Conservation (phyloP, 2,329 filamentous ascomycete species). For the Cladosporium sp. region DNA sequence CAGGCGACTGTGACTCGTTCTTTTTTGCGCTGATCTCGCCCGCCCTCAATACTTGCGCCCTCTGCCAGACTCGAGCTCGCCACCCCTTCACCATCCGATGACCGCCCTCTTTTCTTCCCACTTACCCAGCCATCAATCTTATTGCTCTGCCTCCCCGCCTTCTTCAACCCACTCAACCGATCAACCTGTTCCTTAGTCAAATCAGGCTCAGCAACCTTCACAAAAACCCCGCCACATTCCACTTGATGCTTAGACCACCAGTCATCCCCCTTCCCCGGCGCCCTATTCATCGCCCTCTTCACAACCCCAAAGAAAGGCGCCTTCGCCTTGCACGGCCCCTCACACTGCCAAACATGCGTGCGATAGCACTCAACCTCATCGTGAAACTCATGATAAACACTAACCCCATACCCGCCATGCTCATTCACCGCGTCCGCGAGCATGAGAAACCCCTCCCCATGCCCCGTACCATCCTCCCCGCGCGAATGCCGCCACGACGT, state of each 20-base stretch:
- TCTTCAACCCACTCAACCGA: conserved; percentile 36
- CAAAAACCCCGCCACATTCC: conserved; percentile 40
- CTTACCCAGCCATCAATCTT: conserved; percentile 41
- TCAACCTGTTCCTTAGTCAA: conserved; percentile 39
- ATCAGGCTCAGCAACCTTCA: conserved; percentile 40
- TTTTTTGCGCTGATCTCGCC: conserved; percentile 6
- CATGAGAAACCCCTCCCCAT: conserved; percentile 40
- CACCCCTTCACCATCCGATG: neutral
- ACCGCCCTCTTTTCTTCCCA: conserved; percentile 11
- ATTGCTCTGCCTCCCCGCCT: conserved; percentile 42
- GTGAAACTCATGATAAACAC: conserved; percentile 43
- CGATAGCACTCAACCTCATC: conserved; percentile 44
- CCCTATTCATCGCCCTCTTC: conserved; percentile 44
- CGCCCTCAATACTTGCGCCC: neutral
- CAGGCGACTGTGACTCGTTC: conserved; percentile 32
- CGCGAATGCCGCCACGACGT: conserved; percentile 41
- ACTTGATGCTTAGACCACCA: conserved; percentile 39
- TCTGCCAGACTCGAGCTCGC: neutral
- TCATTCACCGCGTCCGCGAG: conserved; percentile 43
- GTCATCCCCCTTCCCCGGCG: conserved; percentile 38
- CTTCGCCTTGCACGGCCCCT: conserved; percentile 35
- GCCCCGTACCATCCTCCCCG: conserved; percentile 40
- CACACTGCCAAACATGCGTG: conserved; percentile 43
- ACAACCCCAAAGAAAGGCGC: conserved; percentile 43
- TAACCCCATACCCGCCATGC: conserved; percentile 39